Evolutionary conservation across 345 rosid genomes (phyloP).

Genomic region (Syzygium oleosum): DNA sequence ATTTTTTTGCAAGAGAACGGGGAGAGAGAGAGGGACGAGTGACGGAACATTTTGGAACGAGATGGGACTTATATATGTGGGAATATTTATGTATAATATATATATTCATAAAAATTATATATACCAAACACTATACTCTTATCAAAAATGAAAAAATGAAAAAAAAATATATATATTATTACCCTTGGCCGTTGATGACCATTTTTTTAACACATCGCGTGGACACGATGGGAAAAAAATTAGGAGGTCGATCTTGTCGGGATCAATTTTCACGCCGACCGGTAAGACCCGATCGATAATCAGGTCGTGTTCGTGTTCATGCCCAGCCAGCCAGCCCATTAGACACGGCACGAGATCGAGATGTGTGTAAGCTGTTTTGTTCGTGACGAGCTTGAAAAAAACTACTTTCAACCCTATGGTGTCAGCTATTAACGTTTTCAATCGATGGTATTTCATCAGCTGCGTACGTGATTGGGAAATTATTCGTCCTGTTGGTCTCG

Average conservation of each 20-base stretch:
- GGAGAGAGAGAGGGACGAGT: neutral
- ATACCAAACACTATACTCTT: no score
- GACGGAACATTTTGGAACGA: neutral
- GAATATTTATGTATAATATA: neutral
- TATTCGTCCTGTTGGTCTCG: fast-evolving
- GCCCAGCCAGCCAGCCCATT: no score
- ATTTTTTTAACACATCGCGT: neutral
- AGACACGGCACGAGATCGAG: no score
- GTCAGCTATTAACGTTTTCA: neutral
- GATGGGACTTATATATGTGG: neutral
- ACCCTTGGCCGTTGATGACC: neutral
- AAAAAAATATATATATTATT: neutral
- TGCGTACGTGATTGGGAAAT: neutral
- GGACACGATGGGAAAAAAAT: neutral
- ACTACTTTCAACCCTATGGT: neutral
- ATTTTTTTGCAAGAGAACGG: neutral
- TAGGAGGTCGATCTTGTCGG: neutral
- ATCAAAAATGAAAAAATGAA: neutral
- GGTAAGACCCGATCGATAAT: neutral
- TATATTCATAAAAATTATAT: neutral
- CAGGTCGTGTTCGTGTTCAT: neutral
- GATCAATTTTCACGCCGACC: neutral
- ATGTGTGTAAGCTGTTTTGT: no score
- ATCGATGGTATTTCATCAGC: no score
- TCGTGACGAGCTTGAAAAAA: no score